Percentiles rank a stretch among this genome's conserved stretches.
Evolutionary conservation across 2,329 filamentous ascomycete species (phyloP).

Genomic region (Fusarium sp.): DNA sequence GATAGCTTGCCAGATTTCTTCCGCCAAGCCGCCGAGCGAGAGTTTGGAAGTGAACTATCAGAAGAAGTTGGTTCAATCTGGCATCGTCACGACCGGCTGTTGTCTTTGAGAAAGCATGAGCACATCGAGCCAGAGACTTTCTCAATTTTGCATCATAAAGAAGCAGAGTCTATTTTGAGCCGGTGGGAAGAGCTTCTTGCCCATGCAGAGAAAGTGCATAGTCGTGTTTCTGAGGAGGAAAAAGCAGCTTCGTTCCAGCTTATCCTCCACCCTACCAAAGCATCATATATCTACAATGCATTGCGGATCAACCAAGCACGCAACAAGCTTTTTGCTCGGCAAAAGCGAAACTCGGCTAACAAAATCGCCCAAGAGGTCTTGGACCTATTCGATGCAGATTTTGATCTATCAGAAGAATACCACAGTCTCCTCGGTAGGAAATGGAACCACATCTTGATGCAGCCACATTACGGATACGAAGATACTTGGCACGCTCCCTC

Average conservation of each 20-base stretch:
- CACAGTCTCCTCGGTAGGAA: conserved; percentile 65
- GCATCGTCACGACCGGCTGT: conserved; percentile 61
- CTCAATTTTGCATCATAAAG: conserved; percentile 68
- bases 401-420: conserved; percentile 62
- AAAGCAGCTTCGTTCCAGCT: conserved; percentile 69
- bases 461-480: conserved; percentile 61
- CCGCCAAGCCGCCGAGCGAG: conserved; percentile 59
- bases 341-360: conserved; percentile 68
- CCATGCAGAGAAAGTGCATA: conserved; percentile 58
- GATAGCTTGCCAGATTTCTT: conserved; percentile 58
- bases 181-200: conserved; percentile 62
- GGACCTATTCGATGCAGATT: conserved; percentile 64
- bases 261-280: conserved; percentile 68
- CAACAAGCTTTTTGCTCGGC: conserved; percentile 65
- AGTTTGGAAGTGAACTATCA: conserved; percentile 60
- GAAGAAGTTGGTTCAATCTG: conserved; percentile 61
- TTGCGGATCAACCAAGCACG: conserved; percentile 57
- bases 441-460: conserved; percentile 68
- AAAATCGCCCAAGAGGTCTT: conserved; percentile 59
- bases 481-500: conserved; percentile 69
- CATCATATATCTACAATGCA: conserved; percentile 63
- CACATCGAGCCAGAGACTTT: conserved; percentile 67
- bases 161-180: conserved; percentile 64
- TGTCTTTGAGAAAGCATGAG: conserved; percentile 68
- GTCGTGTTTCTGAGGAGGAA: conserved; percentile 54